Base-by-base conservation (phyloP, 768 basidiomycete genomes). In the Suillus subalutaceus region DNA sequence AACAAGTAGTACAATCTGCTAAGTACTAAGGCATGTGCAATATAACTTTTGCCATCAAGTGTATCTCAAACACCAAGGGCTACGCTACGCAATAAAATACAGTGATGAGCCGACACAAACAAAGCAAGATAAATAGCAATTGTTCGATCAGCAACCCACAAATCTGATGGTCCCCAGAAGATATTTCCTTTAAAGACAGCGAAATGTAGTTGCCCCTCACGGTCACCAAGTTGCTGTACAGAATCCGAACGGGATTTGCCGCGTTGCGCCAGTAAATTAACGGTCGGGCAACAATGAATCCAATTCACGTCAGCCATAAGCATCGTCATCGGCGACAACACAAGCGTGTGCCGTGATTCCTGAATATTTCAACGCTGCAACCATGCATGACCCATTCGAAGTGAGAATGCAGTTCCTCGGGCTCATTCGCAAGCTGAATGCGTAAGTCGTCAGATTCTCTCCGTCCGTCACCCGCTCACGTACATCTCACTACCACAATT, bases 341-440 rank as follows among this genome's bases (percentile, higher is more conserved):
- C 7, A 16, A 53, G 52, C 30, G 30, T 18, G 52, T 18, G 8
- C 10, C 9, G 53, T 32, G 30, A 18, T 52, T 52, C n/a, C 4
- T 50, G 6, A 23, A 50, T n/a, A 13, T 26, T 52, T 52, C 13
- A 15, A 38, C 20, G 16, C 16, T 63, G 23, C 16, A 55, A 35
- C 32, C 58, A 57, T 38, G 50, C 62, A 66, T 44, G 43, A 44
- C 32, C 43, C 43, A 67, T 46, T 65, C 65, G 66, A 66, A 43
- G 48, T 64, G 20, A 66, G 63, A 41, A 88, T 93, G 82, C 89
- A 91, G 68, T 92, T 93, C 74, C 79, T 92, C 2, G 76, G 82
- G 20, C 81, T 88, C 40, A 78, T 93, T 55, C 80, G 84, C 56
- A 82, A 85, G 67, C 82, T 93, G 50, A 89, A 88, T 70, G 91